Evolutionary conservation across 257 asterid species (phyloP).

Genomic region (Fraxinus excelsior): DNA sequence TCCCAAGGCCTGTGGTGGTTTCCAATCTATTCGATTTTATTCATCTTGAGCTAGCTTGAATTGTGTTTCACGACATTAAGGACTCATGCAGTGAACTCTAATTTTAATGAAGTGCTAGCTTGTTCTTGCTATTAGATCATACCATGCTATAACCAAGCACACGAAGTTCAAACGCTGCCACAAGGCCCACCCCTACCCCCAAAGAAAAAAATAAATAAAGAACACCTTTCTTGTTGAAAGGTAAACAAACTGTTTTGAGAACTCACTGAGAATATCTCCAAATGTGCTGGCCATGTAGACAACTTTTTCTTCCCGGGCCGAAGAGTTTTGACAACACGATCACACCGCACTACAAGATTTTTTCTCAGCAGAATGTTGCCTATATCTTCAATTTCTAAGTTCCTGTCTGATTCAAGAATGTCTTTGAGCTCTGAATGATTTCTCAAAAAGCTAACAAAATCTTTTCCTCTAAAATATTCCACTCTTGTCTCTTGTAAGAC

Average conservation of each 20-base stretch:
- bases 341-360: constrained; percentile 90
- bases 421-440: constrained; percentile 80
- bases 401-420: constrained; percentile 72
- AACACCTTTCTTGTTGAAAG: not conserved
- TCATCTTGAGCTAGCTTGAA: not conserved
- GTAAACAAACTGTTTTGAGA: not conserved
- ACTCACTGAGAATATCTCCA: constrained; percentile 85
- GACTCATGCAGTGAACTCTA: not conserved
- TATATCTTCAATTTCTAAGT: constrained; percentile 75
- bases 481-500: constrained; percentile 97
- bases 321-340: constrained; percentile 88
- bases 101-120: not conserved
- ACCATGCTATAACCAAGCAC: not conserved
- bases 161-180: not conserved
- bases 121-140: not conserved
- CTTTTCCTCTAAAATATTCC: constrained; percentile 95
- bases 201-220: not conserved
- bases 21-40: not conserved
- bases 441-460: constrained; percentile 75
- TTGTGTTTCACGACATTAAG: not conserved
- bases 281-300: constrained; percentile 98
- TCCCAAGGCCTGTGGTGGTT: not conserved
- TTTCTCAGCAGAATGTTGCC: constrained; percentile 74
- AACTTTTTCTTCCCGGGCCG: constrained; percentile 94
- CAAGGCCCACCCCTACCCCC: not conserved